Evolutionary conservation across 441 rosid species (phyloP).

Genomic region (Pelargonium citronellum): DNA sequence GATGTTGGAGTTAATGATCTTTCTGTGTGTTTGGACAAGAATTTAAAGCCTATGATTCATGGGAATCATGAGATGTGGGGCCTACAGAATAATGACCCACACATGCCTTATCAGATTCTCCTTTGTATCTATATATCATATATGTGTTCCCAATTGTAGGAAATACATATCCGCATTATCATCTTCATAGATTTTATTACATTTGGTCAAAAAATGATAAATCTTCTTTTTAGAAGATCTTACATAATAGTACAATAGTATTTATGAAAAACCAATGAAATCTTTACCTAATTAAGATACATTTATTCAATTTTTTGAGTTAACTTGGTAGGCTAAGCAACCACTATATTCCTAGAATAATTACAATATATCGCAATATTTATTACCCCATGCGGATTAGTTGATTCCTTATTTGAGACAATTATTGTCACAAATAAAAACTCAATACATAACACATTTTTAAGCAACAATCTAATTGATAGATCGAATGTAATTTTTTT

Average conservation of each 20-base stretch:
- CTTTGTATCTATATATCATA: background rate
- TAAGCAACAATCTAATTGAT: no score
- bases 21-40: background rate
- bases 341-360: background rate
- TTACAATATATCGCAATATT: background rate
- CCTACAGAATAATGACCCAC: background rate
- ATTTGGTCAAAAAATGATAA: no score
- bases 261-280: background rate
- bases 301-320: conserved; percentile 5
- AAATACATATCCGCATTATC: no score
- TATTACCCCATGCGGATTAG: background rate
- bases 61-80: background rate
- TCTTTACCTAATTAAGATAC: background rate
- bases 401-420: background rate
- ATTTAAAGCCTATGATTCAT: conserved; percentile 1
- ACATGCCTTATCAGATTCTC: background rate
- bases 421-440: background rate
- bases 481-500: no score
- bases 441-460: no score
- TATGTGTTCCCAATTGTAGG: no score
- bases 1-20: no score
- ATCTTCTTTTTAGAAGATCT: no score
- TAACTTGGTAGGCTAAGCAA: background rate
- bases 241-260: no score
- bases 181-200: no score